These are phyloP conservation scores for Diaporthe velutina DNA, from an alignment of 2,329 filamentous ascomycete species.

Conservation along the genomic window DNA sequence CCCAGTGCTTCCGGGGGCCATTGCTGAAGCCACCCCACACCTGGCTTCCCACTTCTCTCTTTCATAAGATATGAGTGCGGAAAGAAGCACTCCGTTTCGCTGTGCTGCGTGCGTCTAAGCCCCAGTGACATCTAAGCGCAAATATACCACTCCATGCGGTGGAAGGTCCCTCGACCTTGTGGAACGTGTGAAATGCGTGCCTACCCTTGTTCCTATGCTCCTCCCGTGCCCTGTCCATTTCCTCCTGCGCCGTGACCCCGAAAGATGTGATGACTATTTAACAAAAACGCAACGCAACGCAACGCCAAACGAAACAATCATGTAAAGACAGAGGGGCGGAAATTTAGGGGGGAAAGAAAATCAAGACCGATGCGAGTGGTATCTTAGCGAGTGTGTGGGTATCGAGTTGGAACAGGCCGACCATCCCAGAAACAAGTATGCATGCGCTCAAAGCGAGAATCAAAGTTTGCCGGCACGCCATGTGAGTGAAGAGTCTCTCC, in stretches of 20 bases:
- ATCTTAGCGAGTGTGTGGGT: constrained; percentile 39
- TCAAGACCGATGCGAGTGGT: constrained; percentile 18
- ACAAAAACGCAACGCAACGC: background rate
- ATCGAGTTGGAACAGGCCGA: constrained; percentile 29
- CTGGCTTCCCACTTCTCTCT: background rate
- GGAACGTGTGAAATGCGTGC: background rate
- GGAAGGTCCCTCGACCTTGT: background rate
- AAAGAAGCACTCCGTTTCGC: constrained; percentile 10
- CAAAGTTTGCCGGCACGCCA: background rate
- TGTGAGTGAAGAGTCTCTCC: background rate
- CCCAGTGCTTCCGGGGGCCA: background rate
- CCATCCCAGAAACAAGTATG: constrained; percentile 32
- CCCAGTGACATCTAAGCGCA: constrained; percentile 20
- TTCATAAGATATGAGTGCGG: constrained; percentile 1
- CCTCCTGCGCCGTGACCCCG: constrained; percentile 25
- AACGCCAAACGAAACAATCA: constrained; percentile 31
- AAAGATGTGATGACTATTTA: background rate
- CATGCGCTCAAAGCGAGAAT: constrained; percentile 29
- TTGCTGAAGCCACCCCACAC: background rate
- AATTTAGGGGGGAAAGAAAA: background rate
- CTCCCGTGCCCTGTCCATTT: background rate
- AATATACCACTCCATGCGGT: background rate
- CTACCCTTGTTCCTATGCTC: constrained; percentile 18
- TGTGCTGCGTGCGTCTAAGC: constrained; percentile 29
- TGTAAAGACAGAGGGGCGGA: background rate